A percentile compares a stretch with the other conserved stretches of the same genome.
Conservation (phyloP, 495 filamentous ascomycete species). For the Neurospora pannonica region DNA sequence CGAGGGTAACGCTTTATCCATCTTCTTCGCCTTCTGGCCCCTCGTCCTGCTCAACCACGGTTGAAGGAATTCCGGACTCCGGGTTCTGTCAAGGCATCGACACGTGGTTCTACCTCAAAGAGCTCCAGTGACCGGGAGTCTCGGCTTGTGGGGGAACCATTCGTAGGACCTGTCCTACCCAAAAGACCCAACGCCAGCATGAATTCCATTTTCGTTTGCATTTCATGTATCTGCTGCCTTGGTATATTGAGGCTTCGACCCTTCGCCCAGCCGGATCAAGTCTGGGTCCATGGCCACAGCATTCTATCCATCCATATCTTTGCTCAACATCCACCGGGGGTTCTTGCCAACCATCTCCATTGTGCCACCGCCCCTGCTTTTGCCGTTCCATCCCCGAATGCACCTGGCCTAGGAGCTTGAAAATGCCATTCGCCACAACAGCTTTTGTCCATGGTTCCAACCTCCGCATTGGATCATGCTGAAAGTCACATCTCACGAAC, state of each 20-base stretch:
- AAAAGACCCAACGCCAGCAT: neutral
- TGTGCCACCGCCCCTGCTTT: rapidly evolving
- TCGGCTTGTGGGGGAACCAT: neutral
- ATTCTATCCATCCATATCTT: neutral
- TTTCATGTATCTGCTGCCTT: neutral
- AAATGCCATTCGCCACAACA: neutral
- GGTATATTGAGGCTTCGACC: neutral
- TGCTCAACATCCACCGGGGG: neutral
- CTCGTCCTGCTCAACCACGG: neutral
- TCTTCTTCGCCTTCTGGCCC: neutral
- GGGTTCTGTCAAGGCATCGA: neutral
- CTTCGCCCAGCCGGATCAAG: neutral
- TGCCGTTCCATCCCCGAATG: neutral
- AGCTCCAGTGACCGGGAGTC: neutral
- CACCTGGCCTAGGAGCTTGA: neutral
- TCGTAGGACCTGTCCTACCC: neutral
- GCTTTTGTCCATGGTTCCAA: neutral
- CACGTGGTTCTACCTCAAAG: neutral
- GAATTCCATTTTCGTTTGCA: neutral
- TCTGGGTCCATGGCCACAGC: neutral
- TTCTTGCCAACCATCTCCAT: neutral
- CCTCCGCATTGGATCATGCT: neutral
- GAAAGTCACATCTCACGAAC: neutral
- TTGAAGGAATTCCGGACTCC: neutral
- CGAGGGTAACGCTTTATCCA: neutral